phyloP scores from a whole-genome alignment of 768 basidiomycete genomes.

The Austroboletus eburneus region DNA sequence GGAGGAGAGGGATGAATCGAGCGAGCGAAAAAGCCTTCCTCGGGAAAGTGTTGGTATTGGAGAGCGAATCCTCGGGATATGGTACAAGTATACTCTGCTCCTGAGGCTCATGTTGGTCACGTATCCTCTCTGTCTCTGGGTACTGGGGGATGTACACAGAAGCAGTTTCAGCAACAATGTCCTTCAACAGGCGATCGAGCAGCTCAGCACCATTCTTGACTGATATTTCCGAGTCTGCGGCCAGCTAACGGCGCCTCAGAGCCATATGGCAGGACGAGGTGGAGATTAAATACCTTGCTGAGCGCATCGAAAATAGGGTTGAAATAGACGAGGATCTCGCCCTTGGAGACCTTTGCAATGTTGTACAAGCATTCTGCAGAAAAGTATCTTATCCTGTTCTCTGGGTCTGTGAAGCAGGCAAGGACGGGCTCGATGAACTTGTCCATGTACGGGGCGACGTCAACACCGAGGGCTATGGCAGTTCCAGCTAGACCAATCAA shows the following conservation, averaged over 20 bases:
- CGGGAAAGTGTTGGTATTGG: slow-evolving; percentile 29
- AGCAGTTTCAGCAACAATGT: slow-evolving; percentile 95
- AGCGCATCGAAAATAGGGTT: slow-evolving; percentile 98
- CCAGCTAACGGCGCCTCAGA: slow-evolving; percentile 55
- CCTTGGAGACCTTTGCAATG: slow-evolving; percentile 95
- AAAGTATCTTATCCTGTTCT: slow-evolving; percentile 95
- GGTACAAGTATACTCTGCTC: slow-evolving; percentile 59
- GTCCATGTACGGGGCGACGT: slow-evolving; percentile 92
- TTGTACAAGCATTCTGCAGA: slow-evolving; percentile 98
- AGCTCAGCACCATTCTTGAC: slow-evolving; percentile 99
- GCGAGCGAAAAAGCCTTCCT: slow-evolving; percentile 90
- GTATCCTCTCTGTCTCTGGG: slow-evolving; percentile 69
- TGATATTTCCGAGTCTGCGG: slow-evolving; percentile 90
- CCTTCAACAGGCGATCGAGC: slow-evolving; percentile 93
- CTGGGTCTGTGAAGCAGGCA: slow-evolving; percentile 88
- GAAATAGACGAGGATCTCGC: slow-evolving; percentile 94
- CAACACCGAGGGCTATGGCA: slow-evolving; percentile 93
- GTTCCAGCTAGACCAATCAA: slow-evolving; percentile 94
- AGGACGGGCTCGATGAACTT: slow-evolving; percentile 87
- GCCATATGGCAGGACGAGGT: neutral
- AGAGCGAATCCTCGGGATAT: slow-evolving; percentile 46
- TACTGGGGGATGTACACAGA: slow-evolving; percentile 91
- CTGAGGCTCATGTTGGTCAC: slow-evolving; percentile 40
- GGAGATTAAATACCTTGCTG: slow-evolving; percentile 68
- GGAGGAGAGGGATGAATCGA: slow-evolving; percentile 89